phyloP scores from a whole-genome alignment of 1,284 basidiomycete species.

The Calocybe gambosa region DNA sequence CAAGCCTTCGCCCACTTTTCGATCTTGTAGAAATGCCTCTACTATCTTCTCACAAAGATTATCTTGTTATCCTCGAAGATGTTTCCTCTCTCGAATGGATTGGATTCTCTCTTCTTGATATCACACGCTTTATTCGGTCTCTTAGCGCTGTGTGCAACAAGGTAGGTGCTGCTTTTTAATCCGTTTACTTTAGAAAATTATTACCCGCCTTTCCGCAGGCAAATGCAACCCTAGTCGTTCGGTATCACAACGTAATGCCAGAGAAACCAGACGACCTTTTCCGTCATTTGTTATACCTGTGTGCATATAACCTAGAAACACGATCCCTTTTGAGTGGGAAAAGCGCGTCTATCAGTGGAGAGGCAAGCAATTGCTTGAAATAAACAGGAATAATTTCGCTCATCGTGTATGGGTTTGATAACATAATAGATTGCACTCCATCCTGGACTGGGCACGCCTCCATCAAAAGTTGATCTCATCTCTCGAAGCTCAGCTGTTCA shows the following conservation, averaged over 20 bases:
- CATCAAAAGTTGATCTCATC: conserved; percentile 34
- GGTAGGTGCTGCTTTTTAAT: conserved; percentile 29
- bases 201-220: conserved; percentile 26
- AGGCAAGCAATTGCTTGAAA: conserved; percentile 37
- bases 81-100: conserved; percentile 62
- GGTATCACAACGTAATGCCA: conserved; percentile 53
- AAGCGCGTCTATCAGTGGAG: conserved; percentile 69
- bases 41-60: conserved; percentile 11
- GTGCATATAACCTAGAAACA: conserved; percentile 63
- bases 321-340: conserved; percentile 61
- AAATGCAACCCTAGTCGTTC: conserved; percentile 47
- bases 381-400: conserved; percentile 3
- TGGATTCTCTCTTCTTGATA: conserved; percentile 43
- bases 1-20: conserved; percentile 23
- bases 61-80: conserved; percentile 61
- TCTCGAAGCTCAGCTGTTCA: conserved; percentile 53
- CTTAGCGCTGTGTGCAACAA: conserved; percentile 47
- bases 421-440: conserved; percentile 61
- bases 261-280: conserved; percentile 55
- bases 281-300: conserved; percentile 48
- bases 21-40: conserved; percentile 2
- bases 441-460: conserved; percentile 37
- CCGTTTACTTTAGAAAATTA: not conserved
- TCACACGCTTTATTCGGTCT: conserved; percentile 53
- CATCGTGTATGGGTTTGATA: no score